Evolutionary conservation across 352 stramenopile genomes (phyloP).

Genomic region (Pythium monospermum): DNA sequence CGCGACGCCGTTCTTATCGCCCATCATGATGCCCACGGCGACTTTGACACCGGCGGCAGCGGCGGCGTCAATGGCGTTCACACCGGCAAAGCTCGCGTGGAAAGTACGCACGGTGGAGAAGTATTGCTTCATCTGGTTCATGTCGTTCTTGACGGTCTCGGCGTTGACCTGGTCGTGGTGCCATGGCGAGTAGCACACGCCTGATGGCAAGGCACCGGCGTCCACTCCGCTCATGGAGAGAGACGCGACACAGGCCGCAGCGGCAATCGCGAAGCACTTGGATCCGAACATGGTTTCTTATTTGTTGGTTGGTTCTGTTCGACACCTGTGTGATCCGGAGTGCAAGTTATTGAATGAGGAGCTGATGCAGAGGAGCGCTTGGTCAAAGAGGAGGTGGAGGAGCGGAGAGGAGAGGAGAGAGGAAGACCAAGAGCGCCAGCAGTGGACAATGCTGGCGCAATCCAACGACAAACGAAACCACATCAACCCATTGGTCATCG

Average conservation of each 20-base stretch:
- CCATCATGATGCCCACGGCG: constrained; percentile 29
- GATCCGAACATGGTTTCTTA: constrained; percentile 10
- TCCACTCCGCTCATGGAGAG: constrained; percentile 1
- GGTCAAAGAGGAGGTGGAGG: constrained; percentile 10
- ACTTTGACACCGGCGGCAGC: constrained; percentile 24
- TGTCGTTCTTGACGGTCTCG: constrained; percentile 21
- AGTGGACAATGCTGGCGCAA: not conserved
- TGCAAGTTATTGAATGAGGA: constrained; percentile 16
- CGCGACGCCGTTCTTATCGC: constrained; percentile 21
- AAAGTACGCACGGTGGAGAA: constrained; percentile 35
- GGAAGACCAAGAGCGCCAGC: not conserved
- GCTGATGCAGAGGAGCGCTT: constrained; percentile 4
- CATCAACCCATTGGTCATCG: too few species aligned
- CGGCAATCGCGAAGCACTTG: constrained; percentile 11
- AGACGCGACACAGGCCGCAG: constrained; percentile 10
- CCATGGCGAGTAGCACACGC: constrained; percentile 65
- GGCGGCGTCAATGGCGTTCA: constrained; percentile 32
- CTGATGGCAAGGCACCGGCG: constrained; percentile 20
- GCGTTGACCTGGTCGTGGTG: constrained; percentile 33
- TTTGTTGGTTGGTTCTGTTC: not conserved
- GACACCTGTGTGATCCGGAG: not conserved
- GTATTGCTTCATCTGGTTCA: constrained; percentile 23
- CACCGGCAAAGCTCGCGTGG: constrained; percentile 27
- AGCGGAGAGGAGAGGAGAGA: not conserved
- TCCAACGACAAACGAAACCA: too few species aligned